These are phyloP conservation scores for Alternaria angustiovoidea DNA, from an alignment of 2,329 filamentous ascomycete genomes.

Conservation along the genomic window DNA sequence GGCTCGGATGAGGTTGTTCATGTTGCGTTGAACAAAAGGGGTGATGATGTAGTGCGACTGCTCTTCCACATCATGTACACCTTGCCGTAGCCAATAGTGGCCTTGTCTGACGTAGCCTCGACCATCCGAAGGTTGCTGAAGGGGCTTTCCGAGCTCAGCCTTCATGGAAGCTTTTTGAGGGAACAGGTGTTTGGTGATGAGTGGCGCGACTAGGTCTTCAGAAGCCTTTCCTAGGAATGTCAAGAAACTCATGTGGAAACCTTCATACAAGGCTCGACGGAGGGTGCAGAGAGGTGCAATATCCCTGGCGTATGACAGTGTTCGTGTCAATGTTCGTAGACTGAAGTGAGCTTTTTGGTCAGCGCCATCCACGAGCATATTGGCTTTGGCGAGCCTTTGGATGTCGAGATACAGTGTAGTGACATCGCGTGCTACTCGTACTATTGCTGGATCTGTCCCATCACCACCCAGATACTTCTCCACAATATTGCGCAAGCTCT, in stretches of 20 bases:
- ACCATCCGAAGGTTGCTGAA: conserved; percentile 79
- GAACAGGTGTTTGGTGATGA: conserved; percentile 83
- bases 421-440: conserved; percentile 79
- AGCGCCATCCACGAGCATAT: conserved; percentile 89
- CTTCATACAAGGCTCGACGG: conserved; percentile 87
- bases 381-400: conserved; percentile 80
- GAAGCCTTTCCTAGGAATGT: conserved; percentile 86
- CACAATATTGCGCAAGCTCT: conserved; percentile 87
- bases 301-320: conserved; percentile 85
- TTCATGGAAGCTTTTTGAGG: conserved; percentile 72
- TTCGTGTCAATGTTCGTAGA: conserved; percentile 89
- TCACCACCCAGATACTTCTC: conserved; percentile 80
- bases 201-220: conserved; percentile 76
- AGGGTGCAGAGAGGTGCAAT: conserved; percentile 86
- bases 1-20: conserved; percentile 92
- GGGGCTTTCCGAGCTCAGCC: conserved; percentile 78
- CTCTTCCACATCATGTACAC: conserved; percentile 70
- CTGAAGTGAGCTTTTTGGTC: conserved; percentile 98
- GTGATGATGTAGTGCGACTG: conserved; percentile 95
- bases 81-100: conserved; percentile 90
- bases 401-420: conserved; percentile 88
- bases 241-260: conserved; percentile 97
- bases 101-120: conserved; percentile 82
- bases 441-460: conserved; percentile 70
- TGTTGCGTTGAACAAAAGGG: conserved; percentile 90